These are phyloP conservation scores for Cucurbita maxima DNA, from an alignment of 306 rosid genomes.

Conservation along the genomic window DNA sequence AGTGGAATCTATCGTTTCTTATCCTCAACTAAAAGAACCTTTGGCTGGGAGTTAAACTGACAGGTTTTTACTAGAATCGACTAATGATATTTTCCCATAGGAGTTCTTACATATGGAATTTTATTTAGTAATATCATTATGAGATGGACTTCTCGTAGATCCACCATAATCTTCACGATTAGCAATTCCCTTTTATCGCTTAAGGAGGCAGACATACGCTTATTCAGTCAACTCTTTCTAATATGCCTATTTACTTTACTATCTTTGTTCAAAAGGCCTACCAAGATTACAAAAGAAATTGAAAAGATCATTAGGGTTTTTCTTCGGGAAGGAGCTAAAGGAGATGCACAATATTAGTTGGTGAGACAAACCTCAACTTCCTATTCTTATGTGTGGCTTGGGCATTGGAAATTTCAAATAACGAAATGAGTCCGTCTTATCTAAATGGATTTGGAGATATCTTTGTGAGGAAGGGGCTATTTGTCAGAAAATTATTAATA, in stretches of 20 bases:
- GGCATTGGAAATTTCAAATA: no score
- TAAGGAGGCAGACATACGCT: background rate
- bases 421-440: no score
- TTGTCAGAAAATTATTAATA: no score
- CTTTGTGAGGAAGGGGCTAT: no score
- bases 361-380: no score
- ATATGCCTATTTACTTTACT: background rate
- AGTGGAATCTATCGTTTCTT: background rate
- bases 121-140: background rate
- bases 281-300: no score
- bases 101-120: background rate
- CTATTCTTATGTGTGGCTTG: no score
- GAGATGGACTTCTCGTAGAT: background rate
- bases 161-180: background rate
- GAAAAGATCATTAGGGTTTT: no score
- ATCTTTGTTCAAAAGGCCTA: no score
- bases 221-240: background rate
- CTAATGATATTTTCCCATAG: background rate
- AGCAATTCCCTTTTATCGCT: background rate
- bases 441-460: no score
- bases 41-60: background rate
- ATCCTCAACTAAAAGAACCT: background rate
- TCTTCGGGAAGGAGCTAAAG: no score
- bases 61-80: background rate
- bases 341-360: no score